phyloP scores from a whole-genome alignment of 345 rosid species.

The Streptanthus diversifolius region DNA sequence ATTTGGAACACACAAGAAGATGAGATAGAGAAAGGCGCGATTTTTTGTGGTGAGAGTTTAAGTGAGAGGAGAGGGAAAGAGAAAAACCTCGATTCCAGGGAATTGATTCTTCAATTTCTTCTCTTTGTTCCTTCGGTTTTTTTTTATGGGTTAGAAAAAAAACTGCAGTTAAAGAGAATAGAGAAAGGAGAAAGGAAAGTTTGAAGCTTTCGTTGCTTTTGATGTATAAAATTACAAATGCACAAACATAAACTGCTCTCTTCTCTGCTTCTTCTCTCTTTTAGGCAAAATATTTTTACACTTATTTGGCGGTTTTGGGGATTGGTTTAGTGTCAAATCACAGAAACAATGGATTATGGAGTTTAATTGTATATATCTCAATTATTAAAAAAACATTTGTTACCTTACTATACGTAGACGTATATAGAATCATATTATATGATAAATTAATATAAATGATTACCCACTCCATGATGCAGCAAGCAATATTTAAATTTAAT shows the following conservation, averaged over 20 bases:
- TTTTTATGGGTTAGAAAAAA: not conserved
- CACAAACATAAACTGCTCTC: conserved; percentile 9
- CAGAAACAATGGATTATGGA: conserved; percentile 15
- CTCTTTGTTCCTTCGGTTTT: not conserved
- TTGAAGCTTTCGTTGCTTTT: conserved; percentile 34
- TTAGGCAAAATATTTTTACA: not conserved
- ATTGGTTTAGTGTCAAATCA: conserved; percentile 10
- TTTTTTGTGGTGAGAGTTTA: conserved; percentile 16
- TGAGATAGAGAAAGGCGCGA: conserved; percentile 17
- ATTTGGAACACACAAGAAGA: not conserved
- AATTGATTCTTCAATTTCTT: conserved; percentile 16
- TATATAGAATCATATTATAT: not conserved
- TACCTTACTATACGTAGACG: conserved; percentile 19
- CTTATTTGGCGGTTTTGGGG: not conserved
- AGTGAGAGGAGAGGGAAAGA: conserved; percentile 18
- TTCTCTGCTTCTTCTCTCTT: not conserved
- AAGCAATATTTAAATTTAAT: not conserved
- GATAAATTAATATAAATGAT: not conserved
- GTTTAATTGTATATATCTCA: conserved; percentile 2
- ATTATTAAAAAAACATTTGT: not conserved
- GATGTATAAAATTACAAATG: conserved; percentile 15
- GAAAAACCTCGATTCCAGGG: conserved; percentile 27
- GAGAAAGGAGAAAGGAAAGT: conserved; percentile 36
- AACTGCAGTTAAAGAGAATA: conserved; percentile 31
- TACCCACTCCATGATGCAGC: not conserved